Percentiles rank a stretch among this genome's conserved stretches.
phyloP scores from a whole-genome alignment of 2,329 filamentous ascomycete species.

The Fusarium equiseti region DNA sequence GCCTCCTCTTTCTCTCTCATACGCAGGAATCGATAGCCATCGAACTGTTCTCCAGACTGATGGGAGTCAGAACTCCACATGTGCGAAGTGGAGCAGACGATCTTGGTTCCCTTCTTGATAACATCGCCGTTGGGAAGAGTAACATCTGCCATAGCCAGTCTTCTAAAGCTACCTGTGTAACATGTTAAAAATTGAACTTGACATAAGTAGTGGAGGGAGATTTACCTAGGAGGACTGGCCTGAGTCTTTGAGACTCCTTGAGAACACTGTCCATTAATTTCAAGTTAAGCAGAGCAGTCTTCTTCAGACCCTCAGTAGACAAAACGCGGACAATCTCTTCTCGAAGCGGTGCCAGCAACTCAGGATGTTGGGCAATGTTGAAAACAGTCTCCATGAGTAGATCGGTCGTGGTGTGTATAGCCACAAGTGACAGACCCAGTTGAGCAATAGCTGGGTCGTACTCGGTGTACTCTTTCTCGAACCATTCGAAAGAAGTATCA shows the following conservation, averaged over 20 bases:
- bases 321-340: slow-evolving; percentile 53
- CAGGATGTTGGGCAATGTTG: slow-evolving; percentile 56
- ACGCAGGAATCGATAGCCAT: slow-evolving; percentile 61
- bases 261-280: slow-evolving; percentile 63
- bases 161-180: neutral
- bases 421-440: slow-evolving; percentile 56
- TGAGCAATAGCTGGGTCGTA: slow-evolving; percentile 35
- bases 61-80: neutral
- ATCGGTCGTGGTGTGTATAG: slow-evolving; percentile 66
- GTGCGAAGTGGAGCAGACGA: neutral
- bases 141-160: neutral
- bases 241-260: slow-evolving; percentile 63
- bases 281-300: slow-evolving; percentile 57
- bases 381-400: slow-evolving; percentile 36
- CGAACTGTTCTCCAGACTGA: slow-evolving; percentile 49
- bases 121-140: slow-evolving; percentile 21
- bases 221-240: slow-evolving; percentile 54
- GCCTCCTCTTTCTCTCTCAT: slow-evolving; percentile 51
- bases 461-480: slow-evolving; percentile 59
- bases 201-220: accelerated
- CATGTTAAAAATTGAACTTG: accelerated
- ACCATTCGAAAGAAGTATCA: slow-evolving; percentile 66
- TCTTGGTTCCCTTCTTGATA: slow-evolving; percentile 15
- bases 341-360: slow-evolving; percentile 54
- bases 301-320: slow-evolving; percentile 55